Conservation (phyloP, 73 alveolate genomes). For the Stentor coeruleus region DNA sequence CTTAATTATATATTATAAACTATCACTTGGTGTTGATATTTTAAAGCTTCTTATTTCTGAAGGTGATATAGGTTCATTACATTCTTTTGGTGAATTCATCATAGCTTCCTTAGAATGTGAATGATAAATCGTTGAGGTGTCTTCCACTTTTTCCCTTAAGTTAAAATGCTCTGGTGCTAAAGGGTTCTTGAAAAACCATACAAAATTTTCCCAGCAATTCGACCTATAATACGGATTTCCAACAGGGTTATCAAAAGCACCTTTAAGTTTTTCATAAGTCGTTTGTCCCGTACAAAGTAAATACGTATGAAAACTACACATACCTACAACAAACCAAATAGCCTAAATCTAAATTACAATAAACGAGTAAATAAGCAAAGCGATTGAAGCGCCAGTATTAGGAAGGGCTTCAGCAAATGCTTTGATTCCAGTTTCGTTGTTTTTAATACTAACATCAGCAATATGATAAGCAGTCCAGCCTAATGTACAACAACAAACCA, state of each 20-base stretch:
- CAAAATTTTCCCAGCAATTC: background rate
- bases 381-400: conserved; percentile 2
- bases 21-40: background rate
- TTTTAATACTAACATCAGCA: background rate
- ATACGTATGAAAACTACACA: conserved; percentile 57
- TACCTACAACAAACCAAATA: conserved; percentile 37
- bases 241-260: background rate
- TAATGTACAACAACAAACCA: background rate
- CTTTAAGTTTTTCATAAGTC: conserved; percentile 62
- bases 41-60: background rate
- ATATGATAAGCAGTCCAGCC: background rate
- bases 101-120: conserved; percentile 13
- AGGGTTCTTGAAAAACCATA: background rate
- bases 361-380: background rate
- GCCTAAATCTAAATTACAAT: background rate
- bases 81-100: background rate
- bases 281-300: conserved; percentile 59
- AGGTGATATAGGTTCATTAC: background rate
- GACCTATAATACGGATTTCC: conserved; percentile 22
- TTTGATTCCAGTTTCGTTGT: background rate
- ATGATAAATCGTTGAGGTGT: background rate
- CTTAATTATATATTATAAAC: no score
- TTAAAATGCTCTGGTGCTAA: conserved; percentile 11
- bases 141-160: background rate
- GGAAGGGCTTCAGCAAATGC: background rate